Percentiles rank a stretch among this genome's conserved stretches.
Conservation (phyloP, 2,329 filamentous ascomycete genomes). For the Trichoderma endophyticum region DNA sequence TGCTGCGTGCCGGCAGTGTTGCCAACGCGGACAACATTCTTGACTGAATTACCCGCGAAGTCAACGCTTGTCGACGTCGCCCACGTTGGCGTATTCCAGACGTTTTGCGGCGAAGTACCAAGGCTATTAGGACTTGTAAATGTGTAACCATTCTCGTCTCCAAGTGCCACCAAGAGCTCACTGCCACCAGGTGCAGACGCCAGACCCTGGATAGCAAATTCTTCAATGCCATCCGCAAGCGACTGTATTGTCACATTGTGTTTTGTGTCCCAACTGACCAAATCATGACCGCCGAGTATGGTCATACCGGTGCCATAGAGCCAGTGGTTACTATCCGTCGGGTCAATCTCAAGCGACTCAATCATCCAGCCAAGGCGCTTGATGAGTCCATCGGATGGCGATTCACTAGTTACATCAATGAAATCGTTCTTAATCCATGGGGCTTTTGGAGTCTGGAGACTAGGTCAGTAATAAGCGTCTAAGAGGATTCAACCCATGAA, state of each 20-base stretch:
- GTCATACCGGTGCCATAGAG: slow-evolving; percentile 11
- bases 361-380: slow-evolving; percentile 15
- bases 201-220: background rate
- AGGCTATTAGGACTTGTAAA: background rate
- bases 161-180: background rate
- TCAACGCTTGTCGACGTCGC: slow-evolving; percentile 4
- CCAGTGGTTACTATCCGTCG: slow-evolving; percentile 4
- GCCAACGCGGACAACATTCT: slow-evolving; percentile 8
- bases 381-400: background rate
- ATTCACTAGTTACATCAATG: slow-evolving; percentile 4
- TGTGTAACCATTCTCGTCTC: slow-evolving; percentile 5
- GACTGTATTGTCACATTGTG: slow-evolving; percentile 14
- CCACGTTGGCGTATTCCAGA: slow-evolving; percentile 12
- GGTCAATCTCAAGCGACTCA: slow-evolving; percentile 10
- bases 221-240: slow-evolving; percentile 4
- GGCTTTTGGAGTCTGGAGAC: background rate
- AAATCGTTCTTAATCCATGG: slow-evolving; percentile 15
- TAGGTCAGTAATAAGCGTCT: background rate
- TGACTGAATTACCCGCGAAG: slow-evolving; percentile 4
- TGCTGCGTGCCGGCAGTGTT: slow-evolving; percentile 13
- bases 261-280: background rate
- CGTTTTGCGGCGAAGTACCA: background rate
- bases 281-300: slow-evolving; percentile 2
- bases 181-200: slow-evolving; percentile 2
- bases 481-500: too few relatives aligned